Conservation (phyloP, 2,329 filamentous ascomycete species). For the Arthrobotrys sinensis region DNA sequence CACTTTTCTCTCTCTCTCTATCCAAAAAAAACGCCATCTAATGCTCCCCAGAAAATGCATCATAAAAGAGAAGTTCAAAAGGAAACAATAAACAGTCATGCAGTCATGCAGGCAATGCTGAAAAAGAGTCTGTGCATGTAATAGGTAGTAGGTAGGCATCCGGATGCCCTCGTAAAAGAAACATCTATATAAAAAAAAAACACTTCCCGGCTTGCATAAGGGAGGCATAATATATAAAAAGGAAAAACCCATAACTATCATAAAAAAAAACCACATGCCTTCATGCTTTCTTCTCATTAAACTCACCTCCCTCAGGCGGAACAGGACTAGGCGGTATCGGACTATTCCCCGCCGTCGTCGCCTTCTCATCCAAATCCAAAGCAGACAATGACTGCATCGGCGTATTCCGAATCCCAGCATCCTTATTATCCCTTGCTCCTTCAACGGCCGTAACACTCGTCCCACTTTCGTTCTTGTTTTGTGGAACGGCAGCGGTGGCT, state of each 20-base stretch:
- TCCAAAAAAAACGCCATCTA: conserved; percentile 16
- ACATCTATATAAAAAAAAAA: background rate
- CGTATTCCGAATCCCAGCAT: background rate
- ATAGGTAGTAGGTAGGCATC: background rate
- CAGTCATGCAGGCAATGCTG: background rate
- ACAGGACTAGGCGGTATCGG: background rate
- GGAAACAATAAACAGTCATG: too few relatives aligned
- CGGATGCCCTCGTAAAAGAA: conserved; percentile 4
- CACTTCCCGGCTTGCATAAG: background rate
- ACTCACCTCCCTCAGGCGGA: background rate
- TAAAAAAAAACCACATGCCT: background rate
- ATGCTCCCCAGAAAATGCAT: conserved; percentile 24
- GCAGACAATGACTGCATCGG: conserved; percentile 22
- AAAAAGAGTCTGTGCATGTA: background rate
- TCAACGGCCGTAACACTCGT: background rate
- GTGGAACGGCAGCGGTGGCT: background rate
- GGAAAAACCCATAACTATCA: conserved; percentile 13
- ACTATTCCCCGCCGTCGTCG: conserved; percentile 6
- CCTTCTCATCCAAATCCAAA: conserved; percentile 48
- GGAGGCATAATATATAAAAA: too few relatives aligned
- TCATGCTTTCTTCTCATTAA: background rate
- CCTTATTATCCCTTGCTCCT: background rate
- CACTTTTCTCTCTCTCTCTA: too few relatives aligned
- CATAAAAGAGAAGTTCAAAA: background rate
- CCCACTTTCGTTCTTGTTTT: background rate